Base-by-base conservation (phyloP, 805 yeast genomes). In the Candida germanica region DNA sequence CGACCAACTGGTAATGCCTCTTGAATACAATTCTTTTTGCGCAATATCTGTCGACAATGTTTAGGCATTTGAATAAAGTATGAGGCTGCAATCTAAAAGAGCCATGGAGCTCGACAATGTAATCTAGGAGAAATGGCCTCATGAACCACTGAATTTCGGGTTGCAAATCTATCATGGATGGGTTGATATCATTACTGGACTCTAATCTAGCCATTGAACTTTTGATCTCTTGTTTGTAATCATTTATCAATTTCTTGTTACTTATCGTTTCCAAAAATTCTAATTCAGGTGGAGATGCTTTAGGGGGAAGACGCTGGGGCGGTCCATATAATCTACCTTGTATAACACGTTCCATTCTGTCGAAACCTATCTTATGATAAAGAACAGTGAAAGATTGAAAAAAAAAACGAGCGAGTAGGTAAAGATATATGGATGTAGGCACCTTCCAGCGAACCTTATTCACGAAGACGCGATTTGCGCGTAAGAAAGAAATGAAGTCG, bases 111-210 rank as follows among this genome's bases (percentile, higher is more conserved):
- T 68, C 74, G n/a, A 68, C 50, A 29, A 68, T 45, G 41, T 65
- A 68, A 43, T 68, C 74, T 31, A 68, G 50, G 33, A 68, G 53
- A 43, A 62, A 68, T 4, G 71, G 72, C 39, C 74, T 53, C 73
- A 68, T 64, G 50, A 65, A 66, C 73, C 73, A 65, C 53, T 71
- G 71, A 38, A 70, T 59, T 53, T 71, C 69, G 1, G 71, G 71
- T 49, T 64, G 71, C 31, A 68, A 49, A 39, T 70, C 71, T 31
- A 67, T 69, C 75, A 70, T 80, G 37, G 79, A 68, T 30, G 54
- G 73, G 58, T 41, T 79, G 52, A 55, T 76, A 71, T 51, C 45
- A 26, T 63, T 61, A 18, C 27, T 38, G 4, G 60, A 39, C 46
- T 75, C 80, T 21, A 72, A 51, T 11, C 40, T 51, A 12, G 75